Evolutionary conservation across 2,329 filamentous ascomycete species (phyloP).

Genomic region (Colletotrichum tabaci): DNA sequence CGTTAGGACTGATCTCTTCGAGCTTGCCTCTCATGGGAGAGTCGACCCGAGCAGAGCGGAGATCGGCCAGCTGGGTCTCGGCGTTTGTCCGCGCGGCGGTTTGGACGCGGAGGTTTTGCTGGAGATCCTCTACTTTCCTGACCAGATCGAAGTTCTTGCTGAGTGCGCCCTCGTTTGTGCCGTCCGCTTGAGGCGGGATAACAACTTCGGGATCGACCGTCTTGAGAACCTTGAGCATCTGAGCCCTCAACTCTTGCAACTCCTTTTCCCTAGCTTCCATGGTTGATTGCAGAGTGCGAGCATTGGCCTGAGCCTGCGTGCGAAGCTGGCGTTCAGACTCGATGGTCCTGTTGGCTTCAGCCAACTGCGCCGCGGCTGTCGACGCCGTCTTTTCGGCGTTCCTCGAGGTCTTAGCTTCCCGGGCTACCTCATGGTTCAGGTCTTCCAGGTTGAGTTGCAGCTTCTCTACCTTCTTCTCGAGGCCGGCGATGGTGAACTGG

Average conservation of each 20-base stretch:
- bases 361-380: constrained; percentile 83
- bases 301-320: constrained; percentile 87
- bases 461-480: constrained; percentile 97
- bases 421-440: constrained; percentile 89
- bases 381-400: constrained; percentile 92
- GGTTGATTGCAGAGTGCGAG: constrained; percentile 83
- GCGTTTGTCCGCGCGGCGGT: constrained; percentile 85
- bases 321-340: constrained; percentile 92
- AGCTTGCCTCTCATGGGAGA: constrained; percentile 80
- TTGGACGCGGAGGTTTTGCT: constrained; percentile 88
- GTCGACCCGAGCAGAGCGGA: constrained; percentile 80
- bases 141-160: constrained; percentile 87
- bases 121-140: constrained; percentile 88
- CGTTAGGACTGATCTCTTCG: constrained; percentile 90
- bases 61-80: constrained; percentile 84
- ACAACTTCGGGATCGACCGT: constrained; percentile 85
- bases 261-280: constrained; percentile 87
- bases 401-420: constrained; percentile 90
- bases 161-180: constrained; percentile 69
- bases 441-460: constrained; percentile 90
- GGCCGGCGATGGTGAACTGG: constrained; percentile 83
- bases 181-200: constrained; percentile 74
- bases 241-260: constrained; percentile 82
- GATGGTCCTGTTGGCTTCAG: constrained; percentile 89
- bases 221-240: constrained; percentile 86